Base-by-base conservation (phyloP, 192 early-diverging fungal species). In the Thamnidium elegans region DNA sequence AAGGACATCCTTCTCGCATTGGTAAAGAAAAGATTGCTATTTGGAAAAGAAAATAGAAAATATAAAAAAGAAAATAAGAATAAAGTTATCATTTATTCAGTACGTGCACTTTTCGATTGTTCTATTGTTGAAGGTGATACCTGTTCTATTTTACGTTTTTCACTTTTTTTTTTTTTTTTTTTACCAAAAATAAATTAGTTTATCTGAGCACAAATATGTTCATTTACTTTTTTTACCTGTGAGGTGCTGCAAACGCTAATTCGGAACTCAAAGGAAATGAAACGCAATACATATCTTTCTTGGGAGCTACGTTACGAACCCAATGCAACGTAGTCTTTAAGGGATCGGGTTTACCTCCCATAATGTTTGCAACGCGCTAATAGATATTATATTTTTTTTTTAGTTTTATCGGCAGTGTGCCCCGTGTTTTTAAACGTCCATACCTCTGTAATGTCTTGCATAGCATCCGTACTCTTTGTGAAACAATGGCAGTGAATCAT, bases 231-330 rank as follows among this genome's bases (percentile, higher is more conserved):
- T 48, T 5, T 48, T 48, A 48, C 46, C 17, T 48, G 17, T 15
- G 6, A 17, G 32, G 32, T 56, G 31, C 34, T 23, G 67, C 68
- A 72, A 85, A 97, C 7, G 94, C 93, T 19, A 97, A 86, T 53
- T 80, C 87, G 11, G 79, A 71, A 15, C 90, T 92, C 55, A 99
- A 72, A 14, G 74, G 73, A 68, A 99, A 91, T 17, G 90, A 90
- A 47, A 97, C 76, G 68, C 97, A 99, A 68, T 92, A 87, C 97
- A 99, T 99, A 26, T 99, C 94, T 81, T 99, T 99, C 56, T 94
- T 95, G 2, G 97, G 97, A 0, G 97, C 94, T 1, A 99, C 97
- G 53, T 91, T 89, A 17, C 97, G 87, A 1, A 99, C 97, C 73
- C 84, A 89, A 66, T 91, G 87, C 3, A 95, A 76, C 4, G 58